Evolutionary conservation across 108 stramenopile genomes (phyloP), one percentile per base, ranked within the genome.

Genomic region (Licmophora abbreviata): DNA sequence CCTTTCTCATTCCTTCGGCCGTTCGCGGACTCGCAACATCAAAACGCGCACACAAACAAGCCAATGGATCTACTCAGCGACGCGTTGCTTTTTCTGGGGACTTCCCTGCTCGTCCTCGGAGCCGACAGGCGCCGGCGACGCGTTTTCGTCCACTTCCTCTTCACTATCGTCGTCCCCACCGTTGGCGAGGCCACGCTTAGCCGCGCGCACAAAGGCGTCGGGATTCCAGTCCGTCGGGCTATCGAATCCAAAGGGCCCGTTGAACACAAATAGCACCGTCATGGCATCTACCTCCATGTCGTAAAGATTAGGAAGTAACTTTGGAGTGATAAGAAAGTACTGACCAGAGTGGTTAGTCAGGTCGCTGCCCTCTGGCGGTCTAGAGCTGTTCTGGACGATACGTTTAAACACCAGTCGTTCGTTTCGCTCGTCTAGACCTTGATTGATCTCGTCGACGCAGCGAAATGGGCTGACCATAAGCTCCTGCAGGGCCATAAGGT

Each of bases 371-470:
- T 56, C 55, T 29, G 79, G 64, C 12, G 68, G 58, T 29, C 59
- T 49, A 21, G 81, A 82, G 4, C 89, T 92, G 48, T 93, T 95
- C 36, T 56, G 64, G 34, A 96, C 94, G 49, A 98, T 93, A 11
- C 95, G 83, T 36, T 81, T 83, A 58, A 99, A 93, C 0, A 97
- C 94, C 6, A 92, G 48, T 36, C 98, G 83, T 64, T 97, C 96
- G 56, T 97, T 96, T 0, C 83, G 64, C 37, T 95, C 94, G 55
- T 99, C 95, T 57, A 99, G 77, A 41, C 98, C 97, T 67, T 97
- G 96, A 54, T 99, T 99, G 73, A 99, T 97, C 66, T 97, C 96
- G 58, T 99, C 96, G 4, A 99, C 95, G 29, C 96, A 95, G 33
- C 98, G 77, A 61, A 99, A 99, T 4, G 96, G 98, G 30, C 88